Evolutionary conservation across 139 green algal genomes (phyloP), one percentile per base, ranked within the genome.

Genomic region (Trebouxia sp.): DNA sequence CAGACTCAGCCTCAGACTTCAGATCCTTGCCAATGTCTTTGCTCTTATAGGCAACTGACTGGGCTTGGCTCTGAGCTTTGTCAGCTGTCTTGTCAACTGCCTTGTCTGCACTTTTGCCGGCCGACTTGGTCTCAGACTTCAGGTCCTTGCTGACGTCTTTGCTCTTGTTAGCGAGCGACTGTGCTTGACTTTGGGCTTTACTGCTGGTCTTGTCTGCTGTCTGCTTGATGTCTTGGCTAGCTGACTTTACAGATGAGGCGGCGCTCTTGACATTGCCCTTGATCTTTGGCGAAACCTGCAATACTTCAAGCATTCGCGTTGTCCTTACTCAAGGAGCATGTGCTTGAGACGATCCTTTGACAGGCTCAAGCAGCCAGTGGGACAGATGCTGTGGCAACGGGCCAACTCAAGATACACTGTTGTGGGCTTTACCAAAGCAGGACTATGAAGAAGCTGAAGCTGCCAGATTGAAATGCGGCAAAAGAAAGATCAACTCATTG

Each of bases 11-110:
- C 28, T 48, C 39, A 26, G 50, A 76, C 15, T 58, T 75, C 11
- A 76, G 24, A 12, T 82, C 56, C 56, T 70, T 47, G 24, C 51
- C 76, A 48, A 62, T 24, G 41, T 76, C 41, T 24, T 70, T 20
- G 10, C 37, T 35, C 28, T 62, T 62, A 42, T 51, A 15, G 6
- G 24, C 8, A 26, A 39, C 41, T 41, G 69, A 55, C 69, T 42
- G 32, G 42, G 62, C 35, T 35, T 72, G 62, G 32, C 55, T 56
- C 41, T 77, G 6, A n/a, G 41, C 24, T 26, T 77, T 56, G 41
- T 51, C 41, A 0, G 69, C 69, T 35, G n/a, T 17, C 69, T 77
- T 51, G 17, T 35, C 0, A 9, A 39, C 38, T 10, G 53, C 3
- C 20, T 53, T 53, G 47, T 1, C 47, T 11, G 20, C 47, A 53